A percentile compares a stretch with the other conserved stretches of the same genome.
These are phyloP conservation scores for Amphicarpaea edgeworthii DNA, from an alignment of 306 rosid species.

Conservation along the genomic window DNA sequence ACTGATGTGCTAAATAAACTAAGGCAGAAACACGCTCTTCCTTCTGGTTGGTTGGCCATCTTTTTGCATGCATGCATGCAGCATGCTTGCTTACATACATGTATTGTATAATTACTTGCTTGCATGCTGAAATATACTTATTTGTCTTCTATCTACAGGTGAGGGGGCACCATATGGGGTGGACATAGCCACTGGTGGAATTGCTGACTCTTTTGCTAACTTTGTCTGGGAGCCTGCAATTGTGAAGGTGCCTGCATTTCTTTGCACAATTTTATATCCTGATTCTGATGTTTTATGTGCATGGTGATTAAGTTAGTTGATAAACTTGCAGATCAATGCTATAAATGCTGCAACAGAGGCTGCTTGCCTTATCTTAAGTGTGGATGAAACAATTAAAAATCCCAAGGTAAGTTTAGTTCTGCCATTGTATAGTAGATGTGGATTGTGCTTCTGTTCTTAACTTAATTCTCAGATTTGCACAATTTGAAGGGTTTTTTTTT, in stretches of 20 bases:
- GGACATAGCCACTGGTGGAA: conserved; percentile 94
- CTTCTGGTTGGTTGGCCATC: conserved; percentile 66
- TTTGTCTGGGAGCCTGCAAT: conserved; percentile 99
- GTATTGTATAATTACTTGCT: conserved; percentile 3
- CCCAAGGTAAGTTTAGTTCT: conserved; percentile 72
- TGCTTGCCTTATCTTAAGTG: conserved; percentile 92
- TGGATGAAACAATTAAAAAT: conserved; percentile 94
- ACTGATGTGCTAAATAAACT: conserved; percentile 97
- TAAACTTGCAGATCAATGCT: conserved; percentile 85
- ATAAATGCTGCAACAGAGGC: conserved; percentile 99
- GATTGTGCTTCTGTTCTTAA: neutral
- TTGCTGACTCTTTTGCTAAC: conserved; percentile 89
- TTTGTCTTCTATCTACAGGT: conserved; percentile 54
- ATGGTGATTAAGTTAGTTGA: conserved; percentile 13
- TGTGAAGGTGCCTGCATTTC: conserved; percentile 70
- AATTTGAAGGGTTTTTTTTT: too few species aligned
- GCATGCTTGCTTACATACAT: conserved; percentile 27
- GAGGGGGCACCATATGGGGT: conserved; percentile 95
- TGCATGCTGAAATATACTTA: conserved; percentile 3
- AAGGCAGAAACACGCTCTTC: conserved; percentile 93
- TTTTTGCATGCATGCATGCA: conserved; percentile 12
- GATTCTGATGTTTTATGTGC: conserved; percentile 35
- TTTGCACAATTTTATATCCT: neutral
- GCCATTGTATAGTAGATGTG: conserved; percentile 5
- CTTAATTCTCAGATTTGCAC: neutral